Conservation (phyloP, 495 filamentous ascomycete species). For the Talaromyces stipitatus region DNA sequence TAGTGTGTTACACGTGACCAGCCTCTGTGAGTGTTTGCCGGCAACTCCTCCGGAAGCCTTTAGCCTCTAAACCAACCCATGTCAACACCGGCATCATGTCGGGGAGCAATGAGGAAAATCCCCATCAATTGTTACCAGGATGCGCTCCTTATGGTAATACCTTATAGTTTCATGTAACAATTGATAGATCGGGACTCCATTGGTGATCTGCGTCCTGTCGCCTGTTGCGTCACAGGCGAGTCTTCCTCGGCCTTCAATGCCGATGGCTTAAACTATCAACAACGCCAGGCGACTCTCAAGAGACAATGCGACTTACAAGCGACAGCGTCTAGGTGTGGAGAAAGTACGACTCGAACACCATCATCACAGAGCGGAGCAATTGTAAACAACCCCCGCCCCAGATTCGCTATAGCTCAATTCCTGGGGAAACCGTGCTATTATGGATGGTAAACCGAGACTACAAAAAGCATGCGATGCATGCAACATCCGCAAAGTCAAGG, state of each 20-base stretch:
- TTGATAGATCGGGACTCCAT: neutral
- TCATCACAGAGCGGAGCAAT: too few relatives aligned
- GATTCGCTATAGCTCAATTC: neutral
- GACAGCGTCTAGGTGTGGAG: neutral
- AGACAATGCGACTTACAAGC: neutral
- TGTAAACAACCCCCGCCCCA: too few relatives aligned
- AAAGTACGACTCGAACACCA: too few relatives aligned
- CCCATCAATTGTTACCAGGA: neutral
- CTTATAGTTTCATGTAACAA: neutral
- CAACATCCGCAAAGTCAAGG: conserved; percentile 80
- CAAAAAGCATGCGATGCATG: conserved; percentile 81
- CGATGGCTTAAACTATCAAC: neutral
- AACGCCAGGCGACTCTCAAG: neutral
- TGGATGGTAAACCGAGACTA: conserved; percentile 46
- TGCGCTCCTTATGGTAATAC: neutral
- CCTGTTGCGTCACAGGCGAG: conserved; percentile 1
- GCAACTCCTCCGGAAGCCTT: neutral
- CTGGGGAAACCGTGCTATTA: conserved; percentile 12
- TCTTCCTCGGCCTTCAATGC: neutral
- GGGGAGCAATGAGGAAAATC: neutral
- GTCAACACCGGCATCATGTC: neutral
- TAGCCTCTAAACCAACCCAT: neutral
- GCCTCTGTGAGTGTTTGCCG: neutral
- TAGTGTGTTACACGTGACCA: neutral
- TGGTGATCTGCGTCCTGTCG: neutral